Evolutionary conservation across 345 rosid species (phyloP).

Genomic region (Dimocarpus longan): DNA sequence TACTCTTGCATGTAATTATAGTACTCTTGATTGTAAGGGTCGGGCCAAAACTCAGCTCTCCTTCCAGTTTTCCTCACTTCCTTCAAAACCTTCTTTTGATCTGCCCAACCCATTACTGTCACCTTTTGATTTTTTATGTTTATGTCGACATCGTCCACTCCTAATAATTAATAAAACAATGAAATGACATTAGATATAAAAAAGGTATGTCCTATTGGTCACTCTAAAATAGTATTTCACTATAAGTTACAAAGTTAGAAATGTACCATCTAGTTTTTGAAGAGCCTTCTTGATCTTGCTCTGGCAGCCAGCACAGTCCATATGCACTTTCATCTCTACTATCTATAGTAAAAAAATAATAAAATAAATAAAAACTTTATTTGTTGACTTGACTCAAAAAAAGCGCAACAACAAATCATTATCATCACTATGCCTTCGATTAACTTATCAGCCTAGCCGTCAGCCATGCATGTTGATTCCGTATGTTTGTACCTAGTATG

Average conservation of each 20-base stretch:
- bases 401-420: too few species aligned
- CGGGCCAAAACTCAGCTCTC: slow-evolving; percentile 71
- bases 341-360: slow-evolving; percentile 39
- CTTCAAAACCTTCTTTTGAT: slow-evolving; percentile 62
- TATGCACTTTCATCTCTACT: slow-evolving; percentile 63
- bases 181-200: background rate
- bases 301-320: slow-evolving; percentile 80
- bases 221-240: too few species aligned
- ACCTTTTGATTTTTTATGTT: slow-evolving; percentile 71
- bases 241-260: background rate
- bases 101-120: slow-evolving; percentile 72
- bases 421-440: background rate
- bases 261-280: slow-evolving; percentile 56
- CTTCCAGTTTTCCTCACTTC: slow-evolving; percentile 57
- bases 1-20: slow-evolving; percentile 33
- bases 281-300: slow-evolving; percentile 61
- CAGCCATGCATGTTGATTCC: background rate
- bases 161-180: slow-evolving; percentile 31
- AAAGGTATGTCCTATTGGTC: background rate
- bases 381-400: background rate
- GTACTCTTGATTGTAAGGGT: slow-evolving; percentile 58
- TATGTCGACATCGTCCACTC: slow-evolving; percentile 62
- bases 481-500: background rate
- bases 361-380: background rate
- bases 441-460: background rate